Evolutionary conservation across 371 early-diverging fungal species (phyloP).

Genomic region (Umbelopsis sp.): DNA sequence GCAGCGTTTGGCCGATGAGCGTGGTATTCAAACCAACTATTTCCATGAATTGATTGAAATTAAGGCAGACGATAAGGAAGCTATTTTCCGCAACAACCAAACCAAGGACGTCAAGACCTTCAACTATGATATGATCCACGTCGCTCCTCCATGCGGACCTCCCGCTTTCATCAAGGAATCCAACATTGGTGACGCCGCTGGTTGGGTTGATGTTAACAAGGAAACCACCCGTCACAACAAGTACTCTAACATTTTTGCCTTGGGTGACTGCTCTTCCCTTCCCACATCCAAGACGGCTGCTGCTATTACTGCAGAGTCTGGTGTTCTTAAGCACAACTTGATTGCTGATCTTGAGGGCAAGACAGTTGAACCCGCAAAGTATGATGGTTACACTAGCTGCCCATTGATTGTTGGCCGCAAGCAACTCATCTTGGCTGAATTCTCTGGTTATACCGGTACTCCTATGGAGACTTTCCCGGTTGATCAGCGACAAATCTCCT

Average conservation of each 20-base stretch:
- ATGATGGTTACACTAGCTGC: slow-evolving; percentile 88
- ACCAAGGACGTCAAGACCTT: slow-evolving; percentile 59
- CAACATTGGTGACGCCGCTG: slow-evolving; percentile 74
- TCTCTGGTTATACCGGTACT: slow-evolving; percentile 79
- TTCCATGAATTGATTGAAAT: slow-evolving; percentile 76
- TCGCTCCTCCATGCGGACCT: slow-evolving; percentile 86
- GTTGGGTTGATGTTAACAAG: slow-evolving; percentile 85
- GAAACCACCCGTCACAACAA: slow-evolving; percentile 79
- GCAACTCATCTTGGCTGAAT: slow-evolving; percentile 86
- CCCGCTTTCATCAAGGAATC: slow-evolving; percentile 78
- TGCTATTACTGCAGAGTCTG: slow-evolving; percentile 83
- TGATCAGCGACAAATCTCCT: slow-evolving; percentile 76
- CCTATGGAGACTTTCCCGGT: slow-evolving; percentile 87
- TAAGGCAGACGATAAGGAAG: slow-evolving; percentile 62
- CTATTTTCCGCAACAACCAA: slow-evolving; percentile 69
- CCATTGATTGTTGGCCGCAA: slow-evolving; percentile 77
- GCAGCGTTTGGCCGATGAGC: slow-evolving; percentile 67
- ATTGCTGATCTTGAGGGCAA: slow-evolving; percentile 66
- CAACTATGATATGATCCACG: slow-evolving; percentile 85
- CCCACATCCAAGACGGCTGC: slow-evolving; percentile 95
- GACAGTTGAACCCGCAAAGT: slow-evolving; percentile 51
- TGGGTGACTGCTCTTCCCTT: slow-evolving; percentile 83
- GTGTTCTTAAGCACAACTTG: slow-evolving; percentile 77
- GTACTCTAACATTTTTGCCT: slow-evolving; percentile 78
- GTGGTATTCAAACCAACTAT: slow-evolving; percentile 72